Percentiles rank a stretch among this genome's conserved stretches.
Conservation (phyloP, 176 grass and related monocot genomes). For the Rhynchospora breviuscula region DNA sequence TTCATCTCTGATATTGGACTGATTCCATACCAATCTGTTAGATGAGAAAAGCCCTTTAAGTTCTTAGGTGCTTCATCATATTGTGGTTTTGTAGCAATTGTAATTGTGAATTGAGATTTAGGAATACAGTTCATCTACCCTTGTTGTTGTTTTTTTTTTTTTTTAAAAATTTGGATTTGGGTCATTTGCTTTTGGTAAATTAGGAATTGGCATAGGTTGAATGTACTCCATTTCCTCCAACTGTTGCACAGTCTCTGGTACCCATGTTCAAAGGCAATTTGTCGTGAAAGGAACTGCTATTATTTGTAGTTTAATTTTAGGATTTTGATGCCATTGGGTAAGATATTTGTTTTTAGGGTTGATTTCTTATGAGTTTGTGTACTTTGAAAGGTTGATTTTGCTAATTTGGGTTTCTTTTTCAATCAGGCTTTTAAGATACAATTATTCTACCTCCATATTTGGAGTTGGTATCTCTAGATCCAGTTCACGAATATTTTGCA, state of each 20-base stretch:
- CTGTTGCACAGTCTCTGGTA: neutral
- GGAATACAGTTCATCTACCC: neutral
- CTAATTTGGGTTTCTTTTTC: neutral
- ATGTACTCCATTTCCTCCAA: neutral
- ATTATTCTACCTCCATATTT: neutral
- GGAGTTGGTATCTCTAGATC: neutral
- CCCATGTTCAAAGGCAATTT: neutral
- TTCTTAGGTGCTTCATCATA: neutral
- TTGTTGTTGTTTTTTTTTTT: neutral
- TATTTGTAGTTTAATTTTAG: neutral
- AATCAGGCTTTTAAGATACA: neutral
- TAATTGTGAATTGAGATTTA: neutral
- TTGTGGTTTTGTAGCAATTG: neutral
- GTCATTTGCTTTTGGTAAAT: neutral
- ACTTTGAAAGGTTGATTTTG: neutral
- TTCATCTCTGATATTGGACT: too few species aligned
- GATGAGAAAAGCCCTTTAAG: neutral
- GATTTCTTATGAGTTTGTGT: neutral
- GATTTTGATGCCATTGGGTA: neutral
- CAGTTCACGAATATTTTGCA: neutral
- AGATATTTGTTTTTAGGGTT: neutral
- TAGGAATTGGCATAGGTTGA: neutral
- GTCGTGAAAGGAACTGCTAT: neutral
- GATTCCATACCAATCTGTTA: too few species aligned
- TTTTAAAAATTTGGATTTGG: neutral